A percentile compares a stretch with the other conserved stretches of the same genome.
phyloP scores from a whole-genome alignment of 1,139 yeast species.

The Scheffersomyces segobiensis region DNA sequence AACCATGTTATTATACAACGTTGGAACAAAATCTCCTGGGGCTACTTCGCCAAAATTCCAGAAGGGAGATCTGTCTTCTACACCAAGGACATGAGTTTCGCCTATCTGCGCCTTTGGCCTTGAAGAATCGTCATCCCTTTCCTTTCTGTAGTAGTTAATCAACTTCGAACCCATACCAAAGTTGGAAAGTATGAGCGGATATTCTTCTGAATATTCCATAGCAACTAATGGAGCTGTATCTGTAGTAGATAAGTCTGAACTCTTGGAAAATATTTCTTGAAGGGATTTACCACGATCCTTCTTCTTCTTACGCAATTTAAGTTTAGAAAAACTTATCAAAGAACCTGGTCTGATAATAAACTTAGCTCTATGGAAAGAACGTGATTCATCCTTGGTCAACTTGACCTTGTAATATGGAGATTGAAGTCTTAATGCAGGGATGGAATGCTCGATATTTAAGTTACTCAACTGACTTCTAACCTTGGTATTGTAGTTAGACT shows the following conservation, averaged over 20 bases:
- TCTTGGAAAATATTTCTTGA: slow-evolving; percentile 66
- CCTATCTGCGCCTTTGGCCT: slow-evolving; percentile 91
- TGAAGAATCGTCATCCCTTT: slow-evolving; percentile 73
- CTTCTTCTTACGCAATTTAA: slow-evolving; percentile 82
- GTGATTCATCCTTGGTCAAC: slow-evolving; percentile 64
- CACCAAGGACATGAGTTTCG: slow-evolving; percentile 93
- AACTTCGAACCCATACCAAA: slow-evolving; percentile 97
- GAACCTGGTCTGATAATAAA: slow-evolving; percentile 80
- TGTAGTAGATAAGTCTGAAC: slow-evolving; percentile 78
- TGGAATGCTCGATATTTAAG: slow-evolving; percentile 85
- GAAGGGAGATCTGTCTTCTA: slow-evolving; percentile 93
- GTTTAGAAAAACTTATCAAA: slow-evolving; percentile 69
- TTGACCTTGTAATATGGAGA: slow-evolving; percentile 89
- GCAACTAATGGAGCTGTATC: slow-evolving; percentile 79
- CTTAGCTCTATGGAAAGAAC: slow-evolving; percentile 79
- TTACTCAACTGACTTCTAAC: slow-evolving; percentile 93
- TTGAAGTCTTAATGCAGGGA: slow-evolving; percentile 84
- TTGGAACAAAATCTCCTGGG: slow-evolving; percentile 91
- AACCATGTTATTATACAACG: slow-evolving; percentile 85
- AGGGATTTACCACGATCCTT: slow-evolving; percentile 84
- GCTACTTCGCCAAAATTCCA: slow-evolving; percentile 99
- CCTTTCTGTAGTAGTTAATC: slow-evolving; percentile 89
- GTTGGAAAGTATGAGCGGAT: slow-evolving; percentile 78
- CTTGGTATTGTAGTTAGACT: slow-evolving; percentile 85
- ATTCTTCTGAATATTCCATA: slow-evolving; percentile 89